Percentiles rank a stretch among this genome's conserved stretches.
Conservation (phyloP, 2,329 filamentous ascomycete genomes). For the Fusarium pininemorale region DNA sequence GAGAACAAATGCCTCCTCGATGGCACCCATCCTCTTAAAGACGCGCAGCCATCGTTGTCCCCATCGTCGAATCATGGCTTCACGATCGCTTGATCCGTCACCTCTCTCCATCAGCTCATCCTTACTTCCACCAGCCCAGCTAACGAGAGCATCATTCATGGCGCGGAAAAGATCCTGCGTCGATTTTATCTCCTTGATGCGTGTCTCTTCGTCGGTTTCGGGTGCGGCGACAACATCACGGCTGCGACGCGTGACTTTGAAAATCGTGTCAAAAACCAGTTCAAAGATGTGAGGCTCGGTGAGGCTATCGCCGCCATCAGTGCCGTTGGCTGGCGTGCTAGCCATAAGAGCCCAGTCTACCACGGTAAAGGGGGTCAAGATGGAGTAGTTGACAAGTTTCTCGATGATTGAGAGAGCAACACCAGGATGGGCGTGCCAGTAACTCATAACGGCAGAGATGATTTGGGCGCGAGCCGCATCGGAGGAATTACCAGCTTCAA, state of each 20-base stretch:
- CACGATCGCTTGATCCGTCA: slow-evolving; percentile 66
- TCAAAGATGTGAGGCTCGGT: slow-evolving; percentile 84
- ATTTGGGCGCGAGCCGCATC: slow-evolving; percentile 85
- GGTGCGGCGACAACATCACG: slow-evolving; percentile 78
- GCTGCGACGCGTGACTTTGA: slow-evolving; percentile 88
- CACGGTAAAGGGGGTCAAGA: slow-evolving; percentile 85
- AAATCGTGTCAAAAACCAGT: slow-evolving; percentile 86
- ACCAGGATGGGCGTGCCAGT: slow-evolving; percentile 93
- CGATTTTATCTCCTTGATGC: slow-evolving; percentile 73
- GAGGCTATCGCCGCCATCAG: slow-evolving; percentile 70
- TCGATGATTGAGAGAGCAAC: slow-evolving; percentile 93
- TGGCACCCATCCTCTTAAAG: slow-evolving; percentile 81
- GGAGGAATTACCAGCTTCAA: slow-evolving; percentile 79
- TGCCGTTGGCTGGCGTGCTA: slow-evolving; percentile 57
- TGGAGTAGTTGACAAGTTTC: slow-evolving; percentile 97
- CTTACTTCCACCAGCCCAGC: slow-evolving; percentile 76
- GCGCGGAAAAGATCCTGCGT: slow-evolving; percentile 83
- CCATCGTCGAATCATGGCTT: slow-evolving; percentile 79
- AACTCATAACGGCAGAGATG: slow-evolving; percentile 86
- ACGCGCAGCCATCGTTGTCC: slow-evolving; percentile 86
- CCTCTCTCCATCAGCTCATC: slow-evolving; percentile 78
- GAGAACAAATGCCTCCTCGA: slow-evolving; percentile 77
- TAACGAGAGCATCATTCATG: slow-evolving; percentile 80
- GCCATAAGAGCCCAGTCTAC: slow-evolving; percentile 86
- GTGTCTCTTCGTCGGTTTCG: slow-evolving; percentile 70